Base-by-base conservation (phyloP, 192 early-diverging fungal genomes). In the Rhizophagus clarus region DNA sequence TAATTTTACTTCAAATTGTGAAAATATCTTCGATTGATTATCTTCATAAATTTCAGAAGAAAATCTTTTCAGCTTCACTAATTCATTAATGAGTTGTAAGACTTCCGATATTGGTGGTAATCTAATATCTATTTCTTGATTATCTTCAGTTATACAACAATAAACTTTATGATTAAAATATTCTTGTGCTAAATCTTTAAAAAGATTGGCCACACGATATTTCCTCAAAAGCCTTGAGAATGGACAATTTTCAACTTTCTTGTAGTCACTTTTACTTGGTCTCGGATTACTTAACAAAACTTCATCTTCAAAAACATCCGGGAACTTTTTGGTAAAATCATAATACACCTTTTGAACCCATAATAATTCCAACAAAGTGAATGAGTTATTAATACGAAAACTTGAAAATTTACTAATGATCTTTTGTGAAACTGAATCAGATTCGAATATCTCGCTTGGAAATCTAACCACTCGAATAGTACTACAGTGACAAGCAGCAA, bases 341-440 rank as follows among this genome's bases (percentile, higher is more conserved):
- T 73, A 51, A 51, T 51, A 29, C 1, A 29, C 72, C n/a, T 45
- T 49, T 51, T 73, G 72, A 49, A 73, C 42, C 72, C 69, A 71
- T 37, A 40, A 11, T 20, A 71, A 71, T n/a, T 71, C 40, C 22
- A 42, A 45, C 7, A 71, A 40, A 31, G 31, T 71, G 3, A 73
- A 51, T 5, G 14, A 11, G 8, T 73, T 17, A 49, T 26, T 24
- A 15, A 28, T 29, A 7, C 24, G 72, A 51, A 73, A 73, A n/a
- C 3, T 26, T 28, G 72, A 49, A 29, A 73, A 73, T 31, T 45
- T 73, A 29, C 72, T 51, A 49, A 49, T 51, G 9, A 51, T n/a
- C 5, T 32, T 37, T 34, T 31, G 31, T 10, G 22, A 22, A 40
- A n/a, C 32, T 8, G 69, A 71, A 40, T 40, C 22, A 6, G 24